phyloP scores from a whole-genome alignment of 164 flowering plant species.

The Paratinospora sagittata region DNA sequence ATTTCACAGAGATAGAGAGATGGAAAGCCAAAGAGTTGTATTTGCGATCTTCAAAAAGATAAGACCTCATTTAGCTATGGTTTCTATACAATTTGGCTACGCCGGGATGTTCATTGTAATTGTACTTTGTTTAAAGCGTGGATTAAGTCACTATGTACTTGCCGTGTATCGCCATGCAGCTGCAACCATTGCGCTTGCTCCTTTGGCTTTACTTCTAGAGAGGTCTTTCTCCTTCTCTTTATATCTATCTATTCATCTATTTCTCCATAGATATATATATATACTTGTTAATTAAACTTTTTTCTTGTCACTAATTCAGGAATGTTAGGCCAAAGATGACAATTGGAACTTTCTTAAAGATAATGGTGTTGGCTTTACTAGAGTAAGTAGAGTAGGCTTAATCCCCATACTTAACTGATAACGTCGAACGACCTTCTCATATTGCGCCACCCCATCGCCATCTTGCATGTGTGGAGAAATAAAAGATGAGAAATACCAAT shows the following conservation, averaged over 20 bases:
- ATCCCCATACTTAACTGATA: background rate
- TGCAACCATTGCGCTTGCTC: constrained; percentile 56
- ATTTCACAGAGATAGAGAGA: constrained; percentile 4
- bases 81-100: constrained; percentile 69
- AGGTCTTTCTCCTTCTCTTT: constrained; percentile 30
- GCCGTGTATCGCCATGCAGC: constrained; percentile 68
- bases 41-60: constrained; percentile 19
- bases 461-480: too few relatives aligned
- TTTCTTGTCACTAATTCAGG: background rate
- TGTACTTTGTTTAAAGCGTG: constrained; percentile 53
- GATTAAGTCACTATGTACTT: constrained; percentile 66
- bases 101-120: constrained; percentile 77
- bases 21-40: constrained; percentile 20
- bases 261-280: too few relatives aligned
- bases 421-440: too few relatives aligned
- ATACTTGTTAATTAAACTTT: background rate
- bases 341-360: background rate
- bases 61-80: constrained; percentile 67
- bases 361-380: background rate
- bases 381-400: background rate
- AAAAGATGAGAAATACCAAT: too few relatives aligned
- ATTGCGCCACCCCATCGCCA: too few relatives aligned
- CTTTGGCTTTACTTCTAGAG: constrained; percentile 68
- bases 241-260: background rate
- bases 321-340: background rate